A percentile compares a stretch with the other conserved stretches of the same genome.
These are phyloP conservation scores for Apiospora aurea DNA, from an alignment of 2,329 filamentous ascomycete species.

Conservation along the genomic window DNA sequence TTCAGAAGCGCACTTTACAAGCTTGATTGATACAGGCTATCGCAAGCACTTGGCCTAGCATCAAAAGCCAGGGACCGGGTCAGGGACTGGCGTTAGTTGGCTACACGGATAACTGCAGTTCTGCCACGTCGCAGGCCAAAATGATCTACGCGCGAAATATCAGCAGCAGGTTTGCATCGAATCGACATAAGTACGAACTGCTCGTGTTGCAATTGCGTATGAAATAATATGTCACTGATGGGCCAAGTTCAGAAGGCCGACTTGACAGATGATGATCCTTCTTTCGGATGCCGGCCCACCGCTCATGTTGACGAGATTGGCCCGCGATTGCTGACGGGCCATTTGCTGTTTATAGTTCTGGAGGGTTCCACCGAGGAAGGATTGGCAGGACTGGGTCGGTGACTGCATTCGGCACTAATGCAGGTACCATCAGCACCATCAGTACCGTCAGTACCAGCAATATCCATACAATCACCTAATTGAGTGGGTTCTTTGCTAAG, in stretches of 20 bases:
- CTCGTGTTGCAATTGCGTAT: not conserved
- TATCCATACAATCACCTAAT: slow-evolving; percentile 15
- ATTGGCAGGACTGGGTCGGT: not conserved
- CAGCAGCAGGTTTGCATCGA: not conserved
- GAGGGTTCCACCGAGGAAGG: slow-evolving; percentile 4
- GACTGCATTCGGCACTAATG: slow-evolving; percentile 12
- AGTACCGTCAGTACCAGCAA: not conserved
- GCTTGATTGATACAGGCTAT: not conserved
- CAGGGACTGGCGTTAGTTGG: not conserved
- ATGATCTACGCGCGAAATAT: not conserved
- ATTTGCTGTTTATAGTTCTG: slow-evolving; percentile 8
- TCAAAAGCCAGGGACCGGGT: not conserved
- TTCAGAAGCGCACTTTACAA: not conserved
- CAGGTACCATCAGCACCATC: not conserved
- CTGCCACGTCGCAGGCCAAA: slow-evolving; percentile 8
- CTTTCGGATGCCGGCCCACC: not conserved
- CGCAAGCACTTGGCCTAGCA: not conserved
- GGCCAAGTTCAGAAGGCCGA: not conserved
- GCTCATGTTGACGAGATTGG: not conserved
- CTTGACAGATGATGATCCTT: not conserved
- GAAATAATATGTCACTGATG: not conserved
- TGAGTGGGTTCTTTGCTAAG: slow-evolving; percentile 18
- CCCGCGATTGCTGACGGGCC: slow-evolving; percentile 10
- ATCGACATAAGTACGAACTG: not conserved
- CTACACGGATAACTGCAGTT: not conserved